A percentile compares a stretch with the other conserved stretches of the same genome.
Evolutionary conservation across 768 basidiomycete genomes (phyloP).

Genomic region (Galerina sulciceps): DNA sequence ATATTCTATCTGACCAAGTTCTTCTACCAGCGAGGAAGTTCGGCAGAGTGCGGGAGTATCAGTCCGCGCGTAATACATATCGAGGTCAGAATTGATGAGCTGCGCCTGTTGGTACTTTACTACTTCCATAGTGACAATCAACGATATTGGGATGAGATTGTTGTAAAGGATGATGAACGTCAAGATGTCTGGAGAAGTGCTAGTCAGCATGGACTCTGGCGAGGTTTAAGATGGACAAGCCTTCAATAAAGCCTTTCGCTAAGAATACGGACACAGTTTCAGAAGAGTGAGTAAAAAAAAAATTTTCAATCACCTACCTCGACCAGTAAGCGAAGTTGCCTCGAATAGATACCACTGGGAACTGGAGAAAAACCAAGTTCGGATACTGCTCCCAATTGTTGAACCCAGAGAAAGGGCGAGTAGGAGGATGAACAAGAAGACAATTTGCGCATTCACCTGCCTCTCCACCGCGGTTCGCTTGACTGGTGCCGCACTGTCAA

Average conservation of each 20-base stretch:
- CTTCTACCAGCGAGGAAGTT: constrained; percentile 98
- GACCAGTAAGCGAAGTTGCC: constrained; percentile 56
- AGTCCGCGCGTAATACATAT: constrained; percentile 96
- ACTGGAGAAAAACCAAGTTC: constrained; percentile 86
- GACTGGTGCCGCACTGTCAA: constrained; percentile 87
- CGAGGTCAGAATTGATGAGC: constrained; percentile 95
- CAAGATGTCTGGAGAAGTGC: constrained; percentile 71
- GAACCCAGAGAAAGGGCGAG: constrained; percentile 89
- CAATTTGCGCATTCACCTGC: constrained; percentile 95
- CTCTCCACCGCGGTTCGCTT: constrained; percentile 95
- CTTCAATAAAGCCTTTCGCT: constrained; percentile 87
- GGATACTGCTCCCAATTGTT: constrained; percentile 89
- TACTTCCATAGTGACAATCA: constrained; percentile 99
- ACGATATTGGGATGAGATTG: constrained; percentile 98
- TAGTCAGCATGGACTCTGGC: constrained; percentile 9
- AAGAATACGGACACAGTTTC: not conserved
- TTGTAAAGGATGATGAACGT: constrained; percentile 99
- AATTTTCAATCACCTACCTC: constrained; percentile 50
- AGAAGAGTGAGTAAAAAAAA: not conserved
- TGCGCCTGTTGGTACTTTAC: constrained; percentile 99
- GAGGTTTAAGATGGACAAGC: constrained; percentile 34
- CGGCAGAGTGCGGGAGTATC: constrained; percentile 97
- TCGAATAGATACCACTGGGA: constrained; percentile 92
- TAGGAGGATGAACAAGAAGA: constrained; percentile 90
- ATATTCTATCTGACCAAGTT: constrained; percentile 97